Evolutionary conservation across 371 early-diverging fungal species (phyloP).

Genomic region (Mucor irregularis): DNA sequence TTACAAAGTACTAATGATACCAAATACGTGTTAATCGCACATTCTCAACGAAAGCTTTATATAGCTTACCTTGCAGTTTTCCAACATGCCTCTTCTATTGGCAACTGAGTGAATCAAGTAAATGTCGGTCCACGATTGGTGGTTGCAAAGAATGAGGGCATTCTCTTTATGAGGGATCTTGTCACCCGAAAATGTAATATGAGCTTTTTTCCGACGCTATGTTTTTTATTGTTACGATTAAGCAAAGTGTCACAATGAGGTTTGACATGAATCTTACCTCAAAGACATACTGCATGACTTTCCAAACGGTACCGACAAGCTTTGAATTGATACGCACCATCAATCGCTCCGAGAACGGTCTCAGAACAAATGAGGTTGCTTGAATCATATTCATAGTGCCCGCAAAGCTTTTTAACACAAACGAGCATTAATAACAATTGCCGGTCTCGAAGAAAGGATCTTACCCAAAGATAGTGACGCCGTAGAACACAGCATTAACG

Average conservation of each 20-base stretch:
- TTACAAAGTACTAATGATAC: conserved; percentile 66
- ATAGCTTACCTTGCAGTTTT: conserved; percentile 59
- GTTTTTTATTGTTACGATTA: neutral
- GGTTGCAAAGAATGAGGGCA: conserved; percentile 67
- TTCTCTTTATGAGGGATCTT: conserved; percentile 54
- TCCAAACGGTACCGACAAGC: conserved; percentile 63
- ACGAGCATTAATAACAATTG: neutral
- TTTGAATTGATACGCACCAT: conserved; percentile 61
- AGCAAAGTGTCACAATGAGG: neutral
- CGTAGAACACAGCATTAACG: conserved; percentile 31
- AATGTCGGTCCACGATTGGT: conserved; percentile 66
- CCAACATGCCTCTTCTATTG: conserved; percentile 60
- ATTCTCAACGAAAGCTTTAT: no score
- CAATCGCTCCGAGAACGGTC: conserved; percentile 55
- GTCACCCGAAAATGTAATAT: conserved; percentile 69
- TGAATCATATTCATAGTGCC: conserved; percentile 58
- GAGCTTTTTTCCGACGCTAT: conserved; percentile 50
- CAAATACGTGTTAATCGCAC: no score
- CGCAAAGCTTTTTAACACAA: conserved; percentile 45
- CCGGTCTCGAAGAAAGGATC: neutral
- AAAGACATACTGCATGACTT: conserved; percentile 63
- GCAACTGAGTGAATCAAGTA: conserved; percentile 69
- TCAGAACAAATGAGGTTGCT: conserved; percentile 52
- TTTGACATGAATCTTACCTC: conserved; percentile 29
- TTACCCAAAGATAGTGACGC: conserved; percentile 48